Conservation (phyloP, 108 stramenopile species). For the Cyclotella choctawhatcheeana region DNA sequence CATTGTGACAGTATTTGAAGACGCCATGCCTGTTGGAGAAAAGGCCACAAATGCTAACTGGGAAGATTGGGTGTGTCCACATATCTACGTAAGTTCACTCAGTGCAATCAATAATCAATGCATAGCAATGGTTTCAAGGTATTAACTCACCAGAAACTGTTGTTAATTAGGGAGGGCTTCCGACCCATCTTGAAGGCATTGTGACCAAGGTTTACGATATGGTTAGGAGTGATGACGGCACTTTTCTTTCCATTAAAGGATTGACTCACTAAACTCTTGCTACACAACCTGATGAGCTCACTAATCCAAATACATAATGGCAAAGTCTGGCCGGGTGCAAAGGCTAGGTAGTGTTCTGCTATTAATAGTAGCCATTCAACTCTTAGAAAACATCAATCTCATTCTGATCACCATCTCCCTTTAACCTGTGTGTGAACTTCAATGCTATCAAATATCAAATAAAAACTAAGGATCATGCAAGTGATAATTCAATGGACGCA, state of each 20-base stretch:
- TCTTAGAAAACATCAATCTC: too few relatives aligned
- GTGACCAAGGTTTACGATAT: slow-evolving; percentile 72
- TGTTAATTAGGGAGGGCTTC: slow-evolving; percentile 68
- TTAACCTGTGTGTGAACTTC: too few relatives aligned
- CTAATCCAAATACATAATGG: too few relatives aligned
- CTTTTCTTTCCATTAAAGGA: slow-evolving; percentile 68
- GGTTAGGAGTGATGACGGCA: slow-evolving; percentile 64
- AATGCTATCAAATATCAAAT: too few relatives aligned
- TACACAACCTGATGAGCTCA: neutral
- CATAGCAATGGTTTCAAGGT: neutral
- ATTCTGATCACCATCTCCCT: too few relatives aligned
- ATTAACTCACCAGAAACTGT: neutral
- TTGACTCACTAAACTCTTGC: slow-evolving; percentile 31
- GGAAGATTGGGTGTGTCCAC: slow-evolving; percentile 67
- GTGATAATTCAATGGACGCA: too few relatives aligned
- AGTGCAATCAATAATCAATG: too few relatives aligned
- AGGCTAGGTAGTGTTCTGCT: too few relatives aligned
- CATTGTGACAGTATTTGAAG: slow-evolving; percentile 68
- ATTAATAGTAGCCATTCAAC: too few relatives aligned
- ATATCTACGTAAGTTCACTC: slow-evolving; percentile 57
- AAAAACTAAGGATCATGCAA: too few relatives aligned
- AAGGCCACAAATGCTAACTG: slow-evolving; percentile 34
- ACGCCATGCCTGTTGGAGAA: slow-evolving; percentile 77
- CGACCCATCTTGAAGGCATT: slow-evolving; percentile 58
- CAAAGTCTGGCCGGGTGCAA: too few relatives aligned